Evolutionary conservation across 1,139 yeast species (phyloP).

Genomic region (Kodamaea sp.): DNA sequence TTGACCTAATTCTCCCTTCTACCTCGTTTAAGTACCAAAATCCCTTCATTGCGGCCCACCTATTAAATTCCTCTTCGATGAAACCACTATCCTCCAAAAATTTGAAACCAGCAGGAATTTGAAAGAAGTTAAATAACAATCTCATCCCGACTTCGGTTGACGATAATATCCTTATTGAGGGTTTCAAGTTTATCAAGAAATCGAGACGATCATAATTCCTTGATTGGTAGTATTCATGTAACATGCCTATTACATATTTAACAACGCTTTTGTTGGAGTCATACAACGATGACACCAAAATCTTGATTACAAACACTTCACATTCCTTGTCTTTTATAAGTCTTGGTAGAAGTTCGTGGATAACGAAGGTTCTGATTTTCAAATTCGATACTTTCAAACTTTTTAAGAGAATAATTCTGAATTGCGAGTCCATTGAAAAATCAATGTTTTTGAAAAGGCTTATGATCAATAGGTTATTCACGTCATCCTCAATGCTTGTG

Average conservation of each 20-base stretch:
- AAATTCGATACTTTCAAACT: conserved; percentile 59
- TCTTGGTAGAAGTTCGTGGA: conserved; percentile 51
- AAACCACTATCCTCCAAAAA: conserved; percentile 37
- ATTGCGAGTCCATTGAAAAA: conserved; percentile 63
- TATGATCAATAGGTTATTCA: conserved; percentile 60
- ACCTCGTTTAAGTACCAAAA: conserved; percentile 27
- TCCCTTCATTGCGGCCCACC: conserved; percentile 27
- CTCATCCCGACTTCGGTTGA: conserved; percentile 26
- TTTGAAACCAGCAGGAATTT: conserved; percentile 35
- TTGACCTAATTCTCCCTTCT: conserved; percentile 22
- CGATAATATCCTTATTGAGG: conserved; percentile 32
- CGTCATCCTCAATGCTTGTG: conserved; percentile 35
- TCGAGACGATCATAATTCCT: conserved; percentile 18
- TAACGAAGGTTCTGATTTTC: conserved; percentile 55
- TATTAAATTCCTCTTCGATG: conserved; percentile 31
- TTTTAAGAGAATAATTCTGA: conserved; percentile 65
- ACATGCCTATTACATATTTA: conserved; percentile 19
- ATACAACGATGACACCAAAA: conserved; percentile 69
- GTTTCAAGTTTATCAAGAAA: conserved; percentile 31
- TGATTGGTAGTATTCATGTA: conserved; percentile 13
- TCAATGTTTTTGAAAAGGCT: conserved; percentile 63
- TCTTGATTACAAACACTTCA: conserved; percentile 41
- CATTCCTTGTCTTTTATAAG: conserved; percentile 36
- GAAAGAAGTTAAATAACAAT: conserved; percentile 31
- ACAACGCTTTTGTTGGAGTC: conserved; percentile 64